Percentiles rank a stretch among this genome's conserved stretches.
These are phyloP conservation scores for Plasmodium coatneyi DNA, from an alignment of 169 alveolate genomes.

Conservation along the genomic window DNA sequence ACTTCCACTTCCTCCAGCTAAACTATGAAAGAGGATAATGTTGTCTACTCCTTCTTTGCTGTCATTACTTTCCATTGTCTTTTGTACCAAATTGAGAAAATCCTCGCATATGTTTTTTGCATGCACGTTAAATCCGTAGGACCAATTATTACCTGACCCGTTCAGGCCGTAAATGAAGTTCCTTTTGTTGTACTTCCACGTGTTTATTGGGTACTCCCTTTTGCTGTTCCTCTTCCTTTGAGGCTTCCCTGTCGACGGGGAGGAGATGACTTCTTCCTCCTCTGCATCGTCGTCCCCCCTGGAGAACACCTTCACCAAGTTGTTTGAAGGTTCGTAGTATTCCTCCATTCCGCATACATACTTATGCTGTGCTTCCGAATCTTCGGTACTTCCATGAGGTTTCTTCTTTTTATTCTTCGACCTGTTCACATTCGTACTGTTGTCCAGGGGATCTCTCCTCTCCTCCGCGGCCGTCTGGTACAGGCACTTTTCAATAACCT, in stretches of 20 bases:
- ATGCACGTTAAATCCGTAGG: slow-evolving; percentile 68
- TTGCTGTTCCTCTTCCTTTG: neutral
- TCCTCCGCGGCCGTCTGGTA: neutral
- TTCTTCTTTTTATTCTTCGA: neutral
- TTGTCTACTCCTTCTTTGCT: slow-evolving; percentile 70
- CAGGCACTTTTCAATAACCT: slow-evolving; percentile 64
- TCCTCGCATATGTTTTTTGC: slow-evolving; percentile 70
- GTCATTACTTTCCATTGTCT: slow-evolving; percentile 67
- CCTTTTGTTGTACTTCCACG: slow-evolving; percentile 48
- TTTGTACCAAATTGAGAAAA: slow-evolving; percentile 21
- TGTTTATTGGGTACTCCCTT: slow-evolving; percentile 4
- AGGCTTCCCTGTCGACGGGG: neutral
- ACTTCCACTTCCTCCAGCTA: slow-evolving; percentile 82
- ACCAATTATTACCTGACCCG: slow-evolving; percentile 76
- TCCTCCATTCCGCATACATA: slow-evolving; percentile 67
- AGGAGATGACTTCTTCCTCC: neutral
- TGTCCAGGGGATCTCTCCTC: neutral
- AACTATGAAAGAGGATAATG: slow-evolving; percentile 76
- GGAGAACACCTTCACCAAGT: slow-evolving; percentile 32
- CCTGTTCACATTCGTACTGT: neutral
- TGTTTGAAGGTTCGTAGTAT: slow-evolving; percentile 49
- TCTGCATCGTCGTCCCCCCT: neutral
- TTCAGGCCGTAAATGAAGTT: slow-evolving; percentile 59
- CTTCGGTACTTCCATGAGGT: neutral
- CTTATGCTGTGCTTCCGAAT: neutral